Percentiles rank a stretch among this genome's conserved stretches.
These are phyloP conservation scores for Picochlorum costavermella DNA, from an alignment of 139 green algal genomes.

Conservation along the genomic window DNA sequence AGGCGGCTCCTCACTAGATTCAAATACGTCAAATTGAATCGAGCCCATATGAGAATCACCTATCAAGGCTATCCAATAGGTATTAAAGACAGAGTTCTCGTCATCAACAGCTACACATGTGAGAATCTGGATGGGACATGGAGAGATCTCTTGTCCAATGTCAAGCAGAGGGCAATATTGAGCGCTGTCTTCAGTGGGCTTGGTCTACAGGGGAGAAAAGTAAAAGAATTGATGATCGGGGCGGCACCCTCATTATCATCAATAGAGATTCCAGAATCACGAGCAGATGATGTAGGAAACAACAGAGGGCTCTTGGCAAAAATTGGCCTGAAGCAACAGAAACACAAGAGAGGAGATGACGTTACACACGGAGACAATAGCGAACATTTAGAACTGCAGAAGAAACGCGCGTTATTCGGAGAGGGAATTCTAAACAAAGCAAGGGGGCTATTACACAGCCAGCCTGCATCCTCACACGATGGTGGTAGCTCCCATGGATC, in stretches of 20 bases:
- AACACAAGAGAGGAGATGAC: neutral
- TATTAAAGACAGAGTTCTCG: conserved; percentile 59
- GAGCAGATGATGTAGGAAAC: neutral
- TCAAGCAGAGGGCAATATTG: conserved; percentile 70
- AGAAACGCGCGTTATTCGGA: conserved; percentile 35
- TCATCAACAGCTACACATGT: conserved; percentile 65
- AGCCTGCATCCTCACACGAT: too few species aligned
- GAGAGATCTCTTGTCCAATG: conserved; percentile 51
- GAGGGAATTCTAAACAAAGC: conserved; percentile 6
- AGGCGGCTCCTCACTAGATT: conserved; percentile 37
- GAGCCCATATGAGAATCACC: conserved; percentile 53
- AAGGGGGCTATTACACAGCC: neutral
- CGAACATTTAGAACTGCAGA: conserved; percentile 22
- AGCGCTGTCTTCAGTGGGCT: conserved; percentile 51
- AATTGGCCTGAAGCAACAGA: conserved; percentile 3
- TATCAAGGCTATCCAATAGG: conserved; percentile 50
- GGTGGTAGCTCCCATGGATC: too few species aligned
- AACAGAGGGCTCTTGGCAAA: conserved; percentile 3
- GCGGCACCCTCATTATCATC: neutral
- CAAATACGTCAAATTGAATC: conserved; percentile 68
- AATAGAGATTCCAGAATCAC: neutral
- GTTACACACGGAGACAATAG: neutral
- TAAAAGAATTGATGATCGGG: conserved; percentile 35
- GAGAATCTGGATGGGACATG: conserved; percentile 57
- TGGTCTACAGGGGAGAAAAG: conserved; percentile 64